Conservation (phyloP, 2,329 filamentous ascomycete genomes). For the Apiospora sp. region DNA sequence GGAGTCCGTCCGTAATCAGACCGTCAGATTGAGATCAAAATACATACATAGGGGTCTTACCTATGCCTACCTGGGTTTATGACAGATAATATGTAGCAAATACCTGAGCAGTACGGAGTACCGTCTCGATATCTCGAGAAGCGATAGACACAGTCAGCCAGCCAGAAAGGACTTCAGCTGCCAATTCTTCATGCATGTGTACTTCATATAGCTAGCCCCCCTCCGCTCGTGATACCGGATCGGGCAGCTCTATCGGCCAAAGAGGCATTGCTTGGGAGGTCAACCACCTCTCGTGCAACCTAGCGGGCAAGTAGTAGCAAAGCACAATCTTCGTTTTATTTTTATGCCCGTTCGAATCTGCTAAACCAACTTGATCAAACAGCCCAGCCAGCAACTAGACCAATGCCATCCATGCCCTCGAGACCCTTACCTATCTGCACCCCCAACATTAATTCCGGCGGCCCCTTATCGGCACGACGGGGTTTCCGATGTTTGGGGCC, state of each 20-base stretch:
- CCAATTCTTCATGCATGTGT: background rate
- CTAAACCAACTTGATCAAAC: background rate
- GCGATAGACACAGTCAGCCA: constrained; percentile 22
- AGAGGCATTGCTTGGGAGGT: background rate
- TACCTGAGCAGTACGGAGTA: background rate
- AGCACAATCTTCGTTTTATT: background rate
- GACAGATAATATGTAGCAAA: constrained; percentile 6
- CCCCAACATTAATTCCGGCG: constrained; percentile 17
- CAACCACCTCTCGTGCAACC: background rate
- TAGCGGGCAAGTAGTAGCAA: background rate
- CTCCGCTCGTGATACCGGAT: constrained; percentile 18
- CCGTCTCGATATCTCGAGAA: background rate
- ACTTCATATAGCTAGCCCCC: background rate
- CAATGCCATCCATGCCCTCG: background rate
- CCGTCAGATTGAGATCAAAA: constrained; percentile 2
- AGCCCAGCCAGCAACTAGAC: constrained; percentile 1
- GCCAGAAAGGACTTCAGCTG: constrained; percentile 15
- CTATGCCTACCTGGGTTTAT: background rate
- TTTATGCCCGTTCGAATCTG: background rate
- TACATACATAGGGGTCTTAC: background rate
- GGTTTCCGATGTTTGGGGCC: constrained; percentile 16
- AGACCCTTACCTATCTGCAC: background rate
- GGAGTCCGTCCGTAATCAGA: constrained; percentile 9
- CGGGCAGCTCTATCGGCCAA: constrained; percentile 11
- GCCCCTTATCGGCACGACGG: constrained; percentile 9